A percentile compares a stretch with the other conserved stretches of the same genome.
These are phyloP conservation scores for Allium sativum DNA, from an alignment of 106 monocot genomes.

Conservation along the genomic window DNA sequence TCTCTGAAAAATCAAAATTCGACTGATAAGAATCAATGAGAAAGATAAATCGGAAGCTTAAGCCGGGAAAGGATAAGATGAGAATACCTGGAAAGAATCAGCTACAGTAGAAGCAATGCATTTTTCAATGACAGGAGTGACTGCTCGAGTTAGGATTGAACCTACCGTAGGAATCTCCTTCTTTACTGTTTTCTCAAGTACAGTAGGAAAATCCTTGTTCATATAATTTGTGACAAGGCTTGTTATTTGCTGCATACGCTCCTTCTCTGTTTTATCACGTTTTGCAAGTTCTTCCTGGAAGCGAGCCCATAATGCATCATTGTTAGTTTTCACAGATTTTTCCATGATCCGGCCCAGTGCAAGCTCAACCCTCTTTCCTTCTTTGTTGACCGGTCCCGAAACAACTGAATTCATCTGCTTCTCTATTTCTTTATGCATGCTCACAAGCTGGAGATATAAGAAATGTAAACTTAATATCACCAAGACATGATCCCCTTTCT, in stretches of 20 bases:
- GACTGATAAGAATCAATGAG: too few relatives aligned
- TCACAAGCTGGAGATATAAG: slow-evolving; percentile 32
- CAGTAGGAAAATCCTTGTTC: slow-evolving; percentile 68
- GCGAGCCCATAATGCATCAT: slow-evolving; percentile 74
- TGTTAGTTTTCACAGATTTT: slow-evolving; percentile 68
- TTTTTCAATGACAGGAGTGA: slow-evolving; percentile 69
- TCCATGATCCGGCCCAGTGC: slow-evolving; percentile 81
- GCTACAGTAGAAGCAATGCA: slow-evolving; percentile 56
- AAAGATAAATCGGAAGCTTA: neutral
- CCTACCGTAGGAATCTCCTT: slow-evolving; percentile 64
- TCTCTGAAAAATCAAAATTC: slow-evolving; percentile 28
- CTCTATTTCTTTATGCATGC: slow-evolving; percentile 68
- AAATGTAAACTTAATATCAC: too few relatives aligned
- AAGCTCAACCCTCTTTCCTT: slow-evolving; percentile 68
- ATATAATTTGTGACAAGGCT: slow-evolving; percentile 47
- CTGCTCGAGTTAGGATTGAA: slow-evolving; percentile 46
- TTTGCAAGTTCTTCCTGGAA: slow-evolving; percentile 72
- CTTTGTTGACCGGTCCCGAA: slow-evolving; percentile 50
- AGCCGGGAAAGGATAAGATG: slow-evolving; percentile 1
- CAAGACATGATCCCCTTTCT: too few relatives aligned
- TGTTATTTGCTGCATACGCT: slow-evolving; percentile 61
- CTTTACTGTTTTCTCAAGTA: slow-evolving; percentile 65
- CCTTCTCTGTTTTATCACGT: slow-evolving; percentile 65
- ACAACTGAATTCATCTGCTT: slow-evolving; percentile 56
- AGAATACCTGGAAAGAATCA: slow-evolving; percentile 79